phyloP scores from a whole-genome alignment of 345 rosid species.

The Toxicodendron radicans region DNA sequence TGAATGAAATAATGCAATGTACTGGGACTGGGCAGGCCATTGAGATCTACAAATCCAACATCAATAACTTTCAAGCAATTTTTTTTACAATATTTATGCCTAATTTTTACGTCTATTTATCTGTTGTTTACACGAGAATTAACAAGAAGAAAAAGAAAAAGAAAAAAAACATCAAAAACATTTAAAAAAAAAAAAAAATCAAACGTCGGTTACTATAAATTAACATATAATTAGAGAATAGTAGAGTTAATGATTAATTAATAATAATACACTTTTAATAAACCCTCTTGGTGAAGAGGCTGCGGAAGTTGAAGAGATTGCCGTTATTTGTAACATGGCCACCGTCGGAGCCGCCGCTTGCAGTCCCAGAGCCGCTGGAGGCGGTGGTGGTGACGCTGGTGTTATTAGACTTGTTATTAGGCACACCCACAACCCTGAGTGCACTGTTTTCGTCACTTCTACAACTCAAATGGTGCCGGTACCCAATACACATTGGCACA shows the following conservation, averaged over 20 bases:
- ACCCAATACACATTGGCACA: slow-evolving; percentile 62
- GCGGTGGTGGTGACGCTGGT: background rate
- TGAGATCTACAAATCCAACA: too few relatives aligned
- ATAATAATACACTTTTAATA: slow-evolving; percentile 26
- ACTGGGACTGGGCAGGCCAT: too few relatives aligned
- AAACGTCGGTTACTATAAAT: background rate
- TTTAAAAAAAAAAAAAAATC: background rate
- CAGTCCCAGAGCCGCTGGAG: background rate
- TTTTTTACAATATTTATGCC: background rate
- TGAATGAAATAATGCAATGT: background rate
- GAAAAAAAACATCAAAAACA: too few relatives aligned
- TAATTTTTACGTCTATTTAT: background rate
- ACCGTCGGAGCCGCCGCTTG: background rate
- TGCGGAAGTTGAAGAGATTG: slow-evolving; percentile 58
- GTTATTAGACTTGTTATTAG: background rate
- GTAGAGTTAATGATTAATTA: background rate
- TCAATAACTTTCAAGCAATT: too few relatives aligned
- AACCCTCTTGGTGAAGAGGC: slow-evolving; percentile 70
- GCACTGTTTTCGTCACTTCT: slow-evolving; percentile 42
- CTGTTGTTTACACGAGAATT: background rate
- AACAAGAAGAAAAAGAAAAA: background rate
- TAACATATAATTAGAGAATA: background rate
- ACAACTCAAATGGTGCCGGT: slow-evolving; percentile 67
- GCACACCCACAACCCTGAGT: background rate
- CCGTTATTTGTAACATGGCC: slow-evolving; percentile 16